phyloP scores from a whole-genome alignment of 129 eudicot genomes.

The Artemisia tridentata region DNA sequence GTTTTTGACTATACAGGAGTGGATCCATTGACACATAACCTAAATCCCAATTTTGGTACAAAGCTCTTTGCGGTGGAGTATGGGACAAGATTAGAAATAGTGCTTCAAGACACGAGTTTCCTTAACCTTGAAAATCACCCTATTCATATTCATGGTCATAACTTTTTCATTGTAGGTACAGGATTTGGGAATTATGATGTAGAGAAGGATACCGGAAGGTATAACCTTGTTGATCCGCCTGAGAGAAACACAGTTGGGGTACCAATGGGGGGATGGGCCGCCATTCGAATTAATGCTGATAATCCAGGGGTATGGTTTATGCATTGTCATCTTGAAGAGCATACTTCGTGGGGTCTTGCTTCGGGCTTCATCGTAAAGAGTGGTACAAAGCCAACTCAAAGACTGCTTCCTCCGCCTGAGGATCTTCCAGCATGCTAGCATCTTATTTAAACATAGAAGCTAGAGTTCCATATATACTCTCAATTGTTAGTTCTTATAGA shows the following conservation, averaged over 20 bases:
- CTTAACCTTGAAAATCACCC: conserved; percentile 77
- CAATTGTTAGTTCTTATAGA: no score
- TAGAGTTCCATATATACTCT: no score
- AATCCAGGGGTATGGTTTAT: conserved; percentile 92
- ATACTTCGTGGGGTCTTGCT: conserved; percentile 83
- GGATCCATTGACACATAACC: conserved; percentile 52
- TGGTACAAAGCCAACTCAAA: conserved; percentile 50
- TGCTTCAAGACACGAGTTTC: conserved; percentile 68
- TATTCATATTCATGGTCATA: conserved; percentile 79
- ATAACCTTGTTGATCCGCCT: conserved; percentile 76
- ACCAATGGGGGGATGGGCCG: conserved; percentile 88
- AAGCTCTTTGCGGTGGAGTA: conserved; percentile 53
- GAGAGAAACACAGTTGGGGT: conserved; percentile 88
- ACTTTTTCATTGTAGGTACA: conserved; percentile 66
- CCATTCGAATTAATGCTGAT: conserved; percentile 52
- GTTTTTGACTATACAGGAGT: conserved; percentile 64
- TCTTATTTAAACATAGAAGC: neutral
- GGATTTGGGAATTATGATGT: conserved; percentile 65
- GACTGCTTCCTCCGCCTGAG: conserved; percentile 65
- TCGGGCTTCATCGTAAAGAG: conserved; percentile 54
- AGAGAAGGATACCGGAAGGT: conserved; percentile 38
- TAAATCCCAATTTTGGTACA: conserved; percentile 61
- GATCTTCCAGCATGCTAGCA: conserved; percentile 68
- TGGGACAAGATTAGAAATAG: conserved; percentile 65
- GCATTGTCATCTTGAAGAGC: conserved; percentile 84